Base-by-base conservation (phyloP, 2,329 filamentous ascomycete species). In the Penicillium sp. region DNA sequence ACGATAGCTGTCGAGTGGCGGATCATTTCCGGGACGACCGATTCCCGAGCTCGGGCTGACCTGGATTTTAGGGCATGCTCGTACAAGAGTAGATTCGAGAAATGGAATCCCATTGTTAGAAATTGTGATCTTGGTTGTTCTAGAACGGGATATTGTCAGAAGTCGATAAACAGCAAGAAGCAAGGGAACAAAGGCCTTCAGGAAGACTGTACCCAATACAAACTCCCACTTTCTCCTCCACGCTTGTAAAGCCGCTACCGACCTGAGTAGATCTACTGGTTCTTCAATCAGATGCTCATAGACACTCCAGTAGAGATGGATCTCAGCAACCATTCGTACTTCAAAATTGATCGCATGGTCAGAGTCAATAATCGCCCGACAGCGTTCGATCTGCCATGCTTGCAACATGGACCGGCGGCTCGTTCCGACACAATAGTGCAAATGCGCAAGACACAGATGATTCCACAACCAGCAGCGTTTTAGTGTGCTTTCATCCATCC, bases 371-470 rank as follows among this genome's bases (percentile, higher is more conserved):
- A 72, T 53, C 2, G 56, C 50, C n/a, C 60, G 56, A 33, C 67
- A 70, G 30, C 55, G 53, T 13, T 67, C 57, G 23, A 72, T 61
- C 36, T 72, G 68, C 33, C 54, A 48, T 19, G 51, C 52, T 26
- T 62, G 61, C 10, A 73, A 42, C 33, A 69, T 57, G 3, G 68
- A 57, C 42, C 59, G 59, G 20, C 68, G 58, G 16, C 63, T 63
- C 1, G 68, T 72, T 1, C 67, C 69, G 14, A 71, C 67, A 35
- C 68, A 73, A 43, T 70, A 72, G 47, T 72, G 70, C n/a, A 72
- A 57, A 53, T 72, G 68, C 5, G 62, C 65, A 11, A 73, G 53
- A 43, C 65, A 71, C 3, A 72, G 46, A 50, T 73, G 68, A 49
- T 71, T 72, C 68, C 68, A 72, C 4, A 72, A 46, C 43, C 59